Evolutionary conservation across 768 basidiomycete genomes (phyloP), one percentile per base, ranked within the genome.

Genomic region (Podaxis mareebaensis): DNA sequence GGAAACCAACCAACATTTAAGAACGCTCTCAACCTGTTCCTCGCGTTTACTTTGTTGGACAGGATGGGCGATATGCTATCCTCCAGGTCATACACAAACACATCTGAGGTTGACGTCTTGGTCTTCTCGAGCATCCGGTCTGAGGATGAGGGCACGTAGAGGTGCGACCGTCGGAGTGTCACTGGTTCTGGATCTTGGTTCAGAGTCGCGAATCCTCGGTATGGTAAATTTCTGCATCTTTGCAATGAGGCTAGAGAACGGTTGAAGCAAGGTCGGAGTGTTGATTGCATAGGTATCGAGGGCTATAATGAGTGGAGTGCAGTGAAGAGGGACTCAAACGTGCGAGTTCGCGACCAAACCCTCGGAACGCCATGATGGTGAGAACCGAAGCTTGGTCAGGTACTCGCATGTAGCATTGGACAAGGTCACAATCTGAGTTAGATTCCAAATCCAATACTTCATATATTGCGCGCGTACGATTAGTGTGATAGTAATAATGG

Each of bases 41-140:
- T 79, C 0, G 92, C 90, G 57, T 79, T 74, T 22, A 75, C 74
- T 72, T 93, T 92, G 63, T 87, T 85, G 28, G 77, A 74, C 33
- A 84, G 81, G 3, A 86, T 77, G 4, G 90, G 89, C 3, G 92
- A 77, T 0, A 96, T 86, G 64, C 91, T 91, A 72, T 96, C 95
- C 72, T 96, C 95, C 12, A 96, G 79, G 77, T 96, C 95, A 69
- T 94, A 95, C 26, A 94, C 89, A 39, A 95, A 78, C 48, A 89
- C 81, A 64, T 96, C 95, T 1, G 93, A 87, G 2, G 75, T 71
- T 13, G 80, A 78, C 10, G 69, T 73, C 51, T 91, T 78, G 0
- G 91, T 91, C 71, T 95, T 96, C 67, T 87, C 78, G 38, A 96
- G 85, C 90, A 94, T 93, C 46, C 85, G 83, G 39, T 90, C 85